Percentiles rank a stretch among this genome's conserved stretches.
phyloP scores from a whole-genome alignment of 441 rosid species.

The Macaranga tanarius region DNA sequence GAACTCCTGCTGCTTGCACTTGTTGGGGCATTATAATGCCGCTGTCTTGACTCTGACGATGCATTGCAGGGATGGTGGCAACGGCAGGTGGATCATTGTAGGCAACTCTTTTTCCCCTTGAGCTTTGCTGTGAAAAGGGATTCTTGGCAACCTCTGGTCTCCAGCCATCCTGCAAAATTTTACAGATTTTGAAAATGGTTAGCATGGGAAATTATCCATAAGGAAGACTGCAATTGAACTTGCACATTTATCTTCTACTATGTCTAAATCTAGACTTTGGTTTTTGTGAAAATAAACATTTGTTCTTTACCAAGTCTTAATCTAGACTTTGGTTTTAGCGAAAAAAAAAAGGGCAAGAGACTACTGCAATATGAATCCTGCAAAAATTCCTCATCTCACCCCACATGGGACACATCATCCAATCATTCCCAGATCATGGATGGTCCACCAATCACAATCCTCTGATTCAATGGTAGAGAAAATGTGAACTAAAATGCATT shows the following conservation, averaged over 20 bases:
- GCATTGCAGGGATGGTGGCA: conserved; percentile 17
- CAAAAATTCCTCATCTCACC: neutral
- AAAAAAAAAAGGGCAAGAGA: neutral
- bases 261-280: neutral
- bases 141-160: conserved; percentile 54
- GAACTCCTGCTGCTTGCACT: conserved; percentile 25
- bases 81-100: conserved; percentile 25
- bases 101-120: conserved; percentile 37
- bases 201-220: neutral
- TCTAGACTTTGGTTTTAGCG: no score
- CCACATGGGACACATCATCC: neutral
- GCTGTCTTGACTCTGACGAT: conserved; percentile 27
- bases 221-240: neutral
- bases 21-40: conserved; percentile 34
- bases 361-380: no score
- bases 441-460: neutral
- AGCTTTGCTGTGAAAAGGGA: conserved; percentile 62
- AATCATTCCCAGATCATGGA: neutral
- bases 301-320: neutral
- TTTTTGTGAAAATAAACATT: neutral
- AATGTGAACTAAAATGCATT: no score
- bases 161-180: conserved; percentile 75
- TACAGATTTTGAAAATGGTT: neutral
- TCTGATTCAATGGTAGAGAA: neutral
- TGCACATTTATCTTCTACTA: neutral